Evolutionary conservation across 257 asterid genomes (phyloP).

Genomic region (Scutellaria galericulata): DNA sequence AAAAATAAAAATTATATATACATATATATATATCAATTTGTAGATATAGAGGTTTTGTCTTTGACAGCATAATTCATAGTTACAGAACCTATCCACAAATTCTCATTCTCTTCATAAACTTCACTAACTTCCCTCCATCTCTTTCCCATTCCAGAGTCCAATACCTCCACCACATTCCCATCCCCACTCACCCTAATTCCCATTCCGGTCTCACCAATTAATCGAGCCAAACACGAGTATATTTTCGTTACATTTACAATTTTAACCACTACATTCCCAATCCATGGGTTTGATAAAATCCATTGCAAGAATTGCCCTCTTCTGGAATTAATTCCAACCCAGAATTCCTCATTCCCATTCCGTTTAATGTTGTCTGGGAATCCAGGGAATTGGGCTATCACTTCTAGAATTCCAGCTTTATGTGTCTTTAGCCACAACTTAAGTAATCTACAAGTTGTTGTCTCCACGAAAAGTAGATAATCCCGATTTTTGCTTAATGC

Average conservation of each 20-base stretch:
- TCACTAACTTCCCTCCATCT: constrained; percentile 71
- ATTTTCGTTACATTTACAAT: constrained; percentile 52
- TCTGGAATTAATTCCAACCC: constrained; percentile 69
- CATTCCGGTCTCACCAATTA: constrained; percentile 44
- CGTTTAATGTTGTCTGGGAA: constrained; percentile 75
- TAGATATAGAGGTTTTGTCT: constrained; percentile 2
- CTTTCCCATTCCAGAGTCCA: constrained; percentile 44
- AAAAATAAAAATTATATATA: too few relatives aligned
- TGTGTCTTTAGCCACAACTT: constrained; percentile 61
- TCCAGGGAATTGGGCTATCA: constrained; percentile 53
- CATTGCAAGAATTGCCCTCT: constrained; percentile 47
- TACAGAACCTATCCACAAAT: constrained; percentile 80
- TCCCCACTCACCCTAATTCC: constrained; percentile 56
- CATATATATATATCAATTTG: background rate
- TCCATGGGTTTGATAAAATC: constrained; percentile 55
- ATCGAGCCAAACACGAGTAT: constrained; percentile 33
- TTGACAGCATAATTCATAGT: constrained; percentile 47
- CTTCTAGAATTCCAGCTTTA: constrained; percentile 45
- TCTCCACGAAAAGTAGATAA: constrained; percentile 66
- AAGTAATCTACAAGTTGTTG: constrained; percentile 56
- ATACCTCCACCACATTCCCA: constrained; percentile 52
- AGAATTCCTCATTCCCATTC: constrained; percentile 62
- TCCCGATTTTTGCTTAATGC: constrained; percentile 58
- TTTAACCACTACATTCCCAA: constrained; percentile 43
- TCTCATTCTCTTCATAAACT: constrained; percentile 56